Conservation (phyloP, 257 asterid species). For the Solanum sejunctum region DNA sequence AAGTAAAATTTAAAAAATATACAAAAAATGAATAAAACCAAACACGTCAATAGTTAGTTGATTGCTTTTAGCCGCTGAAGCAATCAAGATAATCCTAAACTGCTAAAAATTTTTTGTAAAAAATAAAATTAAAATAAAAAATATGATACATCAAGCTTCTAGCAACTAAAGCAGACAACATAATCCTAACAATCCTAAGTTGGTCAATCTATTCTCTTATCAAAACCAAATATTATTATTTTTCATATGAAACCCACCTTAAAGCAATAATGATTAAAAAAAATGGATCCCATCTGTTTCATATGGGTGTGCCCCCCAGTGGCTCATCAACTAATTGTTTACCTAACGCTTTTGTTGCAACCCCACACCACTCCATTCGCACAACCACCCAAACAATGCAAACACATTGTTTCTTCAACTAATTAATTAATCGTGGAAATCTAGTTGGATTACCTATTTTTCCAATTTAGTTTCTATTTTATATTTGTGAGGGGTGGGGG, state of each 20-base stretch:
- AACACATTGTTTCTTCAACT: background rate
- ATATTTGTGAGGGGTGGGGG: no score
- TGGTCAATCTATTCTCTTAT: no score
- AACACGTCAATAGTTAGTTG: no score
- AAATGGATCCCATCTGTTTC: conserved; percentile 14
- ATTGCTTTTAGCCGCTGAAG: no score
- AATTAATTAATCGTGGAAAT: background rate
- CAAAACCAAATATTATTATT: background rate
- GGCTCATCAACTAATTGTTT: background rate
- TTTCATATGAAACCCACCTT: background rate
- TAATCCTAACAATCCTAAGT: no score
- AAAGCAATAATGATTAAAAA: background rate
- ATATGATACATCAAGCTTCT: no score
- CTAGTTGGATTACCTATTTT: background rate
- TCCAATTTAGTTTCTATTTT: background rate
- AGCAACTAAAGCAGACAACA: no score
- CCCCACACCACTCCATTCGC: background rate
- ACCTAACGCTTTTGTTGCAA: conserved; percentile 1
- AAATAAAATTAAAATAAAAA: no score
- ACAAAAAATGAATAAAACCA: no score
- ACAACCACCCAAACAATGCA: background rate
- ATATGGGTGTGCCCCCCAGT: conserved; percentile 17
- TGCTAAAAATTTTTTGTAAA: no score
- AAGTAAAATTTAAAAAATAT: no score
- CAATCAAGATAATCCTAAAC: no score